Percentiles rank a stretch among this genome's conserved stretches.
Conservation (phyloP, 768 basidiomycete genomes). For the Cystobasidium tubakii region DNA sequence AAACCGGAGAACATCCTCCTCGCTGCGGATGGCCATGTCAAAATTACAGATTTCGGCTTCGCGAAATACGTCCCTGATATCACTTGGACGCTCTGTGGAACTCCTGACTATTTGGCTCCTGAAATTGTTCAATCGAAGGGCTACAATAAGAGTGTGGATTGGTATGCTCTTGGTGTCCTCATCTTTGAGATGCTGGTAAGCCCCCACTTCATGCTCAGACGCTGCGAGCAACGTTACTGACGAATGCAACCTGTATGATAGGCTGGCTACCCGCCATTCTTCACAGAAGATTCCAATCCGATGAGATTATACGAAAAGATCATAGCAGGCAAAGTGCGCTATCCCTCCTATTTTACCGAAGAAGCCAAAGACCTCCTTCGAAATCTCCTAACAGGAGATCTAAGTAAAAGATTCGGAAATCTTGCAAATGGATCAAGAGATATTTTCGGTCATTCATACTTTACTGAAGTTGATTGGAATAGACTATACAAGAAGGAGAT, state of each 20-base stretch:
- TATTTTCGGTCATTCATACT: conserved; percentile 88
- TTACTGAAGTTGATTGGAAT: conserved; percentile 87
- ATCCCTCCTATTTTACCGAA: conserved; percentile 82
- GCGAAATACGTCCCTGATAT: conserved; percentile 90
- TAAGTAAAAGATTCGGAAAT: conserved; percentile 86
- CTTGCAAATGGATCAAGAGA: conserved; percentile 88
- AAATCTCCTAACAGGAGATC: conserved; percentile 84
- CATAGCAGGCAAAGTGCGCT: conserved; percentile 77
- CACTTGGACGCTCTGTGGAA: conserved; percentile 85
- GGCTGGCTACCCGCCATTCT: conserved; percentile 70
- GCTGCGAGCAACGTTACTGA: neutral
- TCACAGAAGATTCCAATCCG: conserved; percentile 75
- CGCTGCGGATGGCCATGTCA: conserved; percentile 66
- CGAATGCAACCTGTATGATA: conserved; percentile 46
- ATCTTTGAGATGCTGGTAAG: conserved; percentile 93
- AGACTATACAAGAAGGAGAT: conserved; percentile 63
- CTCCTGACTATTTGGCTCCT: conserved; percentile 92
- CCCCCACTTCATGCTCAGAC: neutral
- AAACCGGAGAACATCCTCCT: conserved; percentile 60
- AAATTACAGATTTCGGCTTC: conserved; percentile 96
- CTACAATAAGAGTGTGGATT: conserved; percentile 96
- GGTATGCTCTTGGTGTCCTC: conserved; percentile 97
- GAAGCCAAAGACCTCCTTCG: conserved; percentile 82
- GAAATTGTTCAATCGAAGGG: conserved; percentile 98
- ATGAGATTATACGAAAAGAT: conserved; percentile 99